A percentile compares a stretch with the other conserved stretches of the same genome.
These are phyloP conservation scores for Candida koratica DNA, from an alignment of 805 yeast species.

Conservation along the genomic window DNA sequence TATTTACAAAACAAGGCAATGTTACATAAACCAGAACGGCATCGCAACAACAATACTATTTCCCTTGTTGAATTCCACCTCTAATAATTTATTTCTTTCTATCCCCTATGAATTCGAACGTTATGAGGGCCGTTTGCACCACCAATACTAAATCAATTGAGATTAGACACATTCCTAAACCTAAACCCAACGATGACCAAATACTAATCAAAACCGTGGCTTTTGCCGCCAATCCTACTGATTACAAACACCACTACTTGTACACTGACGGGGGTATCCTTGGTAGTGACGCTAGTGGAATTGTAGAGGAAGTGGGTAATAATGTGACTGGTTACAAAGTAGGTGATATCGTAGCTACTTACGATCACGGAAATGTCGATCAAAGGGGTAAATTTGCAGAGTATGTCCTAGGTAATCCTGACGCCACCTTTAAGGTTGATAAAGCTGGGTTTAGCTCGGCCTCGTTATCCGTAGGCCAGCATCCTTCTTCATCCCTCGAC, in stretches of 20 bases:
- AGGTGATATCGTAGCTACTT: conserved; percentile 20
- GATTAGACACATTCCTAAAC: conserved; percentile 3
- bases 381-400: conserved; percentile 55
- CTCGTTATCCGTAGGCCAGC: conserved; percentile 17
- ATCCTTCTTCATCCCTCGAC: conserved; percentile 44
- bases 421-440: conserved; percentile 6
- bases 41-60: no score
- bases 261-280: neutral
- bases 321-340: conserved; percentile 15
- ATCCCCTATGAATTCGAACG: no score
- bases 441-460: conserved; percentile 17
- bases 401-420: conserved; percentile 33
- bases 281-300: conserved; percentile 22
- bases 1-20: no score
- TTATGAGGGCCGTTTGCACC: conserved; percentile 1
- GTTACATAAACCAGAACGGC: no score
- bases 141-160: neutral
- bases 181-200: conserved; percentile 2
- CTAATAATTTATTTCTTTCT: no score
- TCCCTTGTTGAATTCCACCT: no score
- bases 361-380: conserved; percentile 46
- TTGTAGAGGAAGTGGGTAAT: conserved; percentile 21
- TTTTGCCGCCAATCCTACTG: conserved; percentile 19
- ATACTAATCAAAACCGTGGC: conserved; percentile 22
- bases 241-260: conserved; percentile 16